A percentile compares a stretch with the other conserved stretches of the same genome.
These are phyloP conservation scores for Kokia cookei DNA, from an alignment of 441 rosid genomes.

Conservation along the genomic window DNA sequence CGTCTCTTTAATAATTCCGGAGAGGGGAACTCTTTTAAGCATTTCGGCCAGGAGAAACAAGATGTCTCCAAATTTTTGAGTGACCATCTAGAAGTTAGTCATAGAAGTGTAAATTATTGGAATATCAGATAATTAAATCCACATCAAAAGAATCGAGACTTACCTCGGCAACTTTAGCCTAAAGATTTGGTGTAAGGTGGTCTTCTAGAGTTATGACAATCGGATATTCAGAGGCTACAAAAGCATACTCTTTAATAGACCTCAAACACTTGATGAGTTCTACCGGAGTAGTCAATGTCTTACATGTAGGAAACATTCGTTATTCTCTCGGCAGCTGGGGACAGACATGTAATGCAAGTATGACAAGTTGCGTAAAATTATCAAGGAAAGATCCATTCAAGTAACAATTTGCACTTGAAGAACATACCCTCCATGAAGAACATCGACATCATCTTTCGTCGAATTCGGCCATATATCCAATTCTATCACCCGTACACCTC, in stretches of 20 bases:
- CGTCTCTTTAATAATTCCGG: constrained; percentile 58
- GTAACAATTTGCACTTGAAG: not conserved
- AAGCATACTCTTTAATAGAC: constrained; percentile 78
- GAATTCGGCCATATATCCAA: constrained; percentile 95
- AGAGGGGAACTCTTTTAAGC: constrained; percentile 75
- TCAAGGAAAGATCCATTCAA: too few relatives aligned
- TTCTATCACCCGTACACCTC: constrained; percentile 86
- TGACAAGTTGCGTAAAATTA: not conserved
- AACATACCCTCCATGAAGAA: constrained; percentile 84
- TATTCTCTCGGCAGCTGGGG: not conserved
- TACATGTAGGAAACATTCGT: constrained; percentile 14
- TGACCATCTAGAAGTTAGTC: constrained; percentile 60
- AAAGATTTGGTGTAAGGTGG: constrained; percentile 79
- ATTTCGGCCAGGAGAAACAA: constrained; percentile 68
- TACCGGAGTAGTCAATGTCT: constrained; percentile 91
- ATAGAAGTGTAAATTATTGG: constrained; percentile 13
- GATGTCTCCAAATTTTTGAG: constrained; percentile 65
- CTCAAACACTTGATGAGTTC: constrained; percentile 64
- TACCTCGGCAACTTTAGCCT: constrained; percentile 86
- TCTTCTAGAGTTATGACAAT: constrained; percentile 93
- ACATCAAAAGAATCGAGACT: constrained; percentile 6
- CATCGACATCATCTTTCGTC: constrained; percentile 55
- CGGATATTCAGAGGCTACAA: constrained; percentile 67
- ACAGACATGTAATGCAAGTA: too few relatives aligned
- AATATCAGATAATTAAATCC: not conserved